Base-by-base conservation (phyloP, 257 asterid species). In the Haberlea rhodopensis region DNA sequence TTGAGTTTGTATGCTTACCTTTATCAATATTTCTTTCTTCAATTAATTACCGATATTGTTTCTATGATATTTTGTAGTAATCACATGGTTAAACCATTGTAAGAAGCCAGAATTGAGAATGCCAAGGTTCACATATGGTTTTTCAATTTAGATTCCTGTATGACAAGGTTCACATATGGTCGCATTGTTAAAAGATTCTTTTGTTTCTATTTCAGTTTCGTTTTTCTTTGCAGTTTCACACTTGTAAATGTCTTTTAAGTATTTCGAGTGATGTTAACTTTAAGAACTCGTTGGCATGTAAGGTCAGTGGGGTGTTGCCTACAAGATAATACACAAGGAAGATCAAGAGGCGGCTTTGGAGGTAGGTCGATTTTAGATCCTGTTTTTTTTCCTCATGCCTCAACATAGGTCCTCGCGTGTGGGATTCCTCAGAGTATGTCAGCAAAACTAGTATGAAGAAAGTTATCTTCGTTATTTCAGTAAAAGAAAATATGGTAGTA, bases 261-360 rank as follows among this genome's bases (percentile, higher is more conserved):
- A 20, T 5, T 24, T 5, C 21, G n/a, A 45, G 22, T 31, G 28
- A 20, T 29, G 26, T 31, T 46, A 23, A 21, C 22, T 40, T 61
- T 58, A 60, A 65, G 58, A 13, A 60, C 49, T 58, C 37, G 54
- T 19, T 56, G 45, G 55, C 34, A 6, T 66, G 76, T 65, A 52
- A 64, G 46, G 52, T 32, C 78, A 92, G 99, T 89, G 99, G 96
- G 99, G 97, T 55, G 91, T 88, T 49, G 97, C 97, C 51, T 92
- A 87, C 86, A 92, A 89, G 70, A 87, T 89, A 63, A 70, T 68
- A 23, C 63, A 63, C 66, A 79, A 81, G 79, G 80, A 87, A 81
- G 91, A 87, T 80, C 91, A 89, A 74, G 82, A 74, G 43, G 73
- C 75, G 52, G 99, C 99, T 37, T 70, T 89, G 83, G 87, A 78